Evolutionary conservation across 2,329 filamentous ascomycete species (phyloP).

Genomic region (Leptoxyphium fumago): DNA sequence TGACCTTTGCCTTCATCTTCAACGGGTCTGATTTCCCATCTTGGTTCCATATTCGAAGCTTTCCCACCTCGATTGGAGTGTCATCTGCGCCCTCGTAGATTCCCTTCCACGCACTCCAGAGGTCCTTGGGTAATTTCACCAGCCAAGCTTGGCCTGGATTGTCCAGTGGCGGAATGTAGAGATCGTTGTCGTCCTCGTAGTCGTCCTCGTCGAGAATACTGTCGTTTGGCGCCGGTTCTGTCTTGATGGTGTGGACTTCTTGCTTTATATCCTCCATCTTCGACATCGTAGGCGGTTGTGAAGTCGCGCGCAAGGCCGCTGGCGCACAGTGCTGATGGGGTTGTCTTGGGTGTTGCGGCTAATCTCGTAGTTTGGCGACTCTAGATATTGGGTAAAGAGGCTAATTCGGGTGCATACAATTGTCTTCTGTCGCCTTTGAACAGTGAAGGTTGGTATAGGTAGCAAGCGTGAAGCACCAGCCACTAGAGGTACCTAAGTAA

Average conservation of each 20-base stretch:
- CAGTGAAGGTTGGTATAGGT: too few relatives aligned
- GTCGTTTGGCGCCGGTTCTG: not conserved
- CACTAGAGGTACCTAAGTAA: too few relatives aligned
- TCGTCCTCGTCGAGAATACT: slow-evolving; percentile 12
- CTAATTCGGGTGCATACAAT: too few relatives aligned
- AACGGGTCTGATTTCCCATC: slow-evolving; percentile 7
- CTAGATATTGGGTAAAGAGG: too few relatives aligned
- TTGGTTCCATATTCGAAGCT: slow-evolving; percentile 37
- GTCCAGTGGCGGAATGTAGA: slow-evolving; percentile 12
- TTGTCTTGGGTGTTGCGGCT: too few relatives aligned
- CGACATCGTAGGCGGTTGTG: not conserved
- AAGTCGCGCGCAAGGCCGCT: too few relatives aligned
- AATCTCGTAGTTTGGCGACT: too few relatives aligned
- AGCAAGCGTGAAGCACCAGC: too few relatives aligned
- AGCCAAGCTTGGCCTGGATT: slow-evolving; percentile 39
- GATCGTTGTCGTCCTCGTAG: slow-evolving; percentile 20
- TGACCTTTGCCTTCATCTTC: slow-evolving; percentile 43
- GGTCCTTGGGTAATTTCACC: slow-evolving; percentile 60
- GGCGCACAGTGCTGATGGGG: too few relatives aligned
- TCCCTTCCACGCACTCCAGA: slow-evolving; percentile 66
- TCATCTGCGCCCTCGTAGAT: slow-evolving; percentile 52
- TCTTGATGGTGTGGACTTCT: slow-evolving; percentile 20
- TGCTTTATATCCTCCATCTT: not conserved
- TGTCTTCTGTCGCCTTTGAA: too few relatives aligned
- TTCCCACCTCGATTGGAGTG: slow-evolving; percentile 68